These are phyloP conservation scores for Erythrophleum ivorense DNA, from an alignment of 331 rosid species.

Conservation along the genomic window DNA sequence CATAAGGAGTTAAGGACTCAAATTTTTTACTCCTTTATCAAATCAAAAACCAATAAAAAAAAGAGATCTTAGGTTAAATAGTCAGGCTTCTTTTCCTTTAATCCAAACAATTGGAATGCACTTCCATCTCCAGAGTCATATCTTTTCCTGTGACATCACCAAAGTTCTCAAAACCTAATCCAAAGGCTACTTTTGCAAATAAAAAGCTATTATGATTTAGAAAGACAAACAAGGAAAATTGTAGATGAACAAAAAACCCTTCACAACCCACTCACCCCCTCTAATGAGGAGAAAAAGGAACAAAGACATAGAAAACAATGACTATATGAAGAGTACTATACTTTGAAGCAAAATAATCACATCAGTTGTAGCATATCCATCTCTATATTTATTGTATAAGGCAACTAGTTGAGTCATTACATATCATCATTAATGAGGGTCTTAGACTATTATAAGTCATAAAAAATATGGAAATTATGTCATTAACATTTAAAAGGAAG, in stretches of 20 bases:
- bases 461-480: background rate
- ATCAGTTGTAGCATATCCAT: constrained; percentile 86
- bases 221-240: constrained; percentile 18
- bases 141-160: constrained; percentile 69
- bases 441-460: constrained; percentile 3
- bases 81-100: no score
- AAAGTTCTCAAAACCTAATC: constrained; percentile 64
- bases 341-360: constrained; percentile 75
- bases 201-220: constrained; percentile 42
- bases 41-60: no score
- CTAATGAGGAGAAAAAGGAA: constrained; percentile 3
- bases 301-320: background rate
- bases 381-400: constrained; percentile 54
- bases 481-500: constrained; percentile 15
- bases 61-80: no score
- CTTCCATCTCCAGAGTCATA: constrained; percentile 77
- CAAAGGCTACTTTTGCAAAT: constrained; percentile 65
- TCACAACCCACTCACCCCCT: background rate
- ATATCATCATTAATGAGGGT: constrained; percentile 46
- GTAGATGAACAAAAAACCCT: background rate
- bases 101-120: no score
- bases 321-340: constrained; percentile 39
- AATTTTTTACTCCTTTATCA: no score
- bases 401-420: constrained; percentile 55
- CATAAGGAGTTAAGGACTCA: no score